A percentile compares a stretch with the other conserved stretches of the same genome.
phyloP scores from a whole-genome alignment of 2,329 filamentous ascomycete species.

The Fusarium kyushuense region DNA sequence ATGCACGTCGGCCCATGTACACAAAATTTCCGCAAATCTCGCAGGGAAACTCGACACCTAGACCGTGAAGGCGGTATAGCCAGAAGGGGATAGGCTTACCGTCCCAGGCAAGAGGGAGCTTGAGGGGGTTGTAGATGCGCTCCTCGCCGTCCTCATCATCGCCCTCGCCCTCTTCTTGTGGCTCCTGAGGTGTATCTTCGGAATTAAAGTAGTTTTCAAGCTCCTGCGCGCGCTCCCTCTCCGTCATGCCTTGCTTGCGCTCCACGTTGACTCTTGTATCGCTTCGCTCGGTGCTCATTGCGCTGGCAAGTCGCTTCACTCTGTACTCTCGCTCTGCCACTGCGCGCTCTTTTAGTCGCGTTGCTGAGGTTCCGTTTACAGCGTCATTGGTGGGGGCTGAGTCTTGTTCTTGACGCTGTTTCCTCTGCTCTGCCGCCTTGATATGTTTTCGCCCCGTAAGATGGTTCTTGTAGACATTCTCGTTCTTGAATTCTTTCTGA shows the following conservation, averaged over 20 bases:
- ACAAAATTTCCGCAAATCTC: conserved; percentile 98
- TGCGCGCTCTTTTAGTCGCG: conserved; percentile 84
- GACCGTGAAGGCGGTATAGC: conserved; percentile 95
- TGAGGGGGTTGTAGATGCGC: conserved; percentile 95
- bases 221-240: conserved; percentile 93
- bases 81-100: conserved; percentile 99
- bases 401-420: conserved; percentile 60
- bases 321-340: conserved; percentile 91
- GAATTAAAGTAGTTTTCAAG: conserved; percentile 82
- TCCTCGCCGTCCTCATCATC: conserved; percentile 84
- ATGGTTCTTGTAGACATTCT: conserved; percentile 93
- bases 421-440: conserved; percentile 78
- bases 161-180: conserved; percentile 68
- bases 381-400: conserved; percentile 48
- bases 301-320: conserved; percentile 80
- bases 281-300: conserved; percentile 87
- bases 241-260: conserved; percentile 96
- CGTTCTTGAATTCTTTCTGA: conserved; percentile 94
- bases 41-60: conserved; percentile 94
- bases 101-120: conserved; percentile 96
- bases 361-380: conserved; percentile 53
- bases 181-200: conserved; percentile 49
- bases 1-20: conserved; percentile 96
- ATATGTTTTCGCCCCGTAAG: conserved; percentile 93
- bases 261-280: conserved; percentile 96